A percentile compares a stretch with the other conserved stretches of the same genome.
phyloP scores from a whole-genome alignment of 352 stramenopile genomes.

The Phytophthora sansomeana region DNA sequence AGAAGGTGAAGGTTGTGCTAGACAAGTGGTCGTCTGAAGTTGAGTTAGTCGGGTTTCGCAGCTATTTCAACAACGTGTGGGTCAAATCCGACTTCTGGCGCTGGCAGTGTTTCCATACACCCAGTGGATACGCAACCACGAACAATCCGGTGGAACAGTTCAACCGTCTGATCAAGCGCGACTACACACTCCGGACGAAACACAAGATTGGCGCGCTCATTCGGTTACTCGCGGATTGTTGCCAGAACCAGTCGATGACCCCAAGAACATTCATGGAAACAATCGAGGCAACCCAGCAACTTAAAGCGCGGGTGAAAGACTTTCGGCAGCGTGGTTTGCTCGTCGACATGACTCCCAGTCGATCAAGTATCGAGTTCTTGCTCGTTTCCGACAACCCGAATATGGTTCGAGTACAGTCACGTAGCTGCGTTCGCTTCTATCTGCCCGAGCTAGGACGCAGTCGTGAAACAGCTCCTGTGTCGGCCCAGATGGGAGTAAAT shows the following conservation, averaged over 20 bases:
- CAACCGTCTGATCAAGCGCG: constrained; percentile 28
- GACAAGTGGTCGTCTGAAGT: neutral
- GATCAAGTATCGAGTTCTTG: neutral
- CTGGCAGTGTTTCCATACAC: constrained; percentile 29
- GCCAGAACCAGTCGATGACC: neutral
- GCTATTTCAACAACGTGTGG: neutral
- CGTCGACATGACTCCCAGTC: neutral
- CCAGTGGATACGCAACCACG: neutral
- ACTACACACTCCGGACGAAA: constrained; percentile 19
- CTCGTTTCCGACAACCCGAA: neutral
- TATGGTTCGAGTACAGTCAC: neutral
- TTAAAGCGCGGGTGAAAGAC: constrained; percentile 8
- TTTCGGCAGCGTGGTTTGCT: neutral
- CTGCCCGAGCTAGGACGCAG: neutral
- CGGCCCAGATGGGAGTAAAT: constrained; percentile 1
- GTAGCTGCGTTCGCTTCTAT: neutral
- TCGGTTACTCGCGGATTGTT: constrained; percentile 1
- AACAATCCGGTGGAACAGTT: constrained; percentile 18
- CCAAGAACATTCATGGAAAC: neutral
- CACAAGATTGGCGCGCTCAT: constrained; percentile 12
- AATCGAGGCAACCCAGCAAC: neutral
- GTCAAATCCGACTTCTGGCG: constrained; percentile 1
- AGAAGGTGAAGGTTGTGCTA: neutral
- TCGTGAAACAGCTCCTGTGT: neutral
- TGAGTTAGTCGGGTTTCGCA: neutral